Evolutionary conservation across 768 basidiomycete species (phyloP).

Genomic region (Pleurotus ostreatus): DNA sequence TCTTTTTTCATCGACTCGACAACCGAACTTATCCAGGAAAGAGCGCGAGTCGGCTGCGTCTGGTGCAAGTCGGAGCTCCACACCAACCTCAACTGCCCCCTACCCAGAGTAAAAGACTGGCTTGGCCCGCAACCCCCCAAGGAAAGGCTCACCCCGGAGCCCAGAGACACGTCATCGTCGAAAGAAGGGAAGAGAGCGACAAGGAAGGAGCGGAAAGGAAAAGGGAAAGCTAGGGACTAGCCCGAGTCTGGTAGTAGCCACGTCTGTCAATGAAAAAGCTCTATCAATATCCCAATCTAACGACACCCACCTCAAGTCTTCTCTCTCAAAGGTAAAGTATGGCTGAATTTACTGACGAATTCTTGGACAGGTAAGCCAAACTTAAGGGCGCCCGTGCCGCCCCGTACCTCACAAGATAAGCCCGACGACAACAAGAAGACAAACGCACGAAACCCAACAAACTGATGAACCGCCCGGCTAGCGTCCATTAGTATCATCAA

Average conservation of each 20-base stretch:
- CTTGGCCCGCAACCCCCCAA: neutral
- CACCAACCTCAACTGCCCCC: neutral
- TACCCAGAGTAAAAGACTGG: neutral
- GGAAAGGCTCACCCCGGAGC: neutral
- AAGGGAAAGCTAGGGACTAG: neutral
- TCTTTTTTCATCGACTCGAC: neutral
- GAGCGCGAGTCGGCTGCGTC: neutral
- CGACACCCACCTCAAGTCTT: too few species aligned
- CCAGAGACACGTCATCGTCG: neutral
- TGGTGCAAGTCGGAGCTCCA: neutral
- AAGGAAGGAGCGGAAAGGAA: neutral
- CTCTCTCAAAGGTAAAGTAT: too few species aligned
- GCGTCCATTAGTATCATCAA: neutral
- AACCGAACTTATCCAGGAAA: neutral
- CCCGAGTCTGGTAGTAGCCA: too few species aligned
- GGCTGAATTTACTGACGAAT: neutral
- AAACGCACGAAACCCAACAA: neutral
- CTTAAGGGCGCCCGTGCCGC: neutral
- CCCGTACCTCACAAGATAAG: too few species aligned
- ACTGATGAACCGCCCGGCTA: neutral
- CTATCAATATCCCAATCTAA: too few species aligned
- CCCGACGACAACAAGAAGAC: neutral
- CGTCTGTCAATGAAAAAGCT: too few species aligned
- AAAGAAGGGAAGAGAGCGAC: neutral
- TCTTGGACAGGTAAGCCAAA: neutral